Base-by-base conservation (phyloP, 2,329 filamentous ascomycete genomes). In the Phoma sp. region DNA sequence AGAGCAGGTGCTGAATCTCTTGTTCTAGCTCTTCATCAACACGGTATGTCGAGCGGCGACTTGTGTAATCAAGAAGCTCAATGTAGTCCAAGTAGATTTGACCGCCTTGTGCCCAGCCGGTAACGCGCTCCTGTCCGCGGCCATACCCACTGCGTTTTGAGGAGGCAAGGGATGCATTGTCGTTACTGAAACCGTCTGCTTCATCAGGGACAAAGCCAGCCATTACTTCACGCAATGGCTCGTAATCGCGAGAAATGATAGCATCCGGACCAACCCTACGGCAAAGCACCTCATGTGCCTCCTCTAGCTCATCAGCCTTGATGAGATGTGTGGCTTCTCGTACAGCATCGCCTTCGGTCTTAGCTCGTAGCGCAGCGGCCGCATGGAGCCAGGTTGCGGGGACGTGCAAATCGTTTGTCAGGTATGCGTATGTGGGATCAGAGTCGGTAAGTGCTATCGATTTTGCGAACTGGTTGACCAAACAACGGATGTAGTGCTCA, bases 241-340 rank as follows among this genome's bases (percentile, higher is more conserved):
- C 82, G 66, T 91, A 93, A 71, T 97, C 89, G 36, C 89, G 87
- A 68, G 91, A 89, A 56, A 99, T 89, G 59, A 99, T 84, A 10
- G 91, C 86, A 23, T 83, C 81, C 0, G 95, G 95, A 0, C 91
- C 95, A 25, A 98, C 92, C 60, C 89, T 84, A 59, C 86, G 85
- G 56, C 89, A 85, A 47, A 99, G 88, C 1, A 93, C 91, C 23
- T 87, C 84, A 75, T 98, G 95, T 0, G 95, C 95, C 71, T 95
- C 91, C 25, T 86, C 81, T 74, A 87, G 90, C 34, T 90, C 87
- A 32, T 84, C 83, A 2, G 92, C 93, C 42, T 87, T 86, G 54
- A 98, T 83, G 11, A 99, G 86, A 66, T 88, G 95, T 5, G 81
- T 80, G 38, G 81, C 83, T 10, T 89, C 82, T 4, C 60, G 55